Evolutionary conservation across 2,329 filamentous ascomycete genomes (phyloP).

Genomic region (Metarhizium anisopliae): DNA sequence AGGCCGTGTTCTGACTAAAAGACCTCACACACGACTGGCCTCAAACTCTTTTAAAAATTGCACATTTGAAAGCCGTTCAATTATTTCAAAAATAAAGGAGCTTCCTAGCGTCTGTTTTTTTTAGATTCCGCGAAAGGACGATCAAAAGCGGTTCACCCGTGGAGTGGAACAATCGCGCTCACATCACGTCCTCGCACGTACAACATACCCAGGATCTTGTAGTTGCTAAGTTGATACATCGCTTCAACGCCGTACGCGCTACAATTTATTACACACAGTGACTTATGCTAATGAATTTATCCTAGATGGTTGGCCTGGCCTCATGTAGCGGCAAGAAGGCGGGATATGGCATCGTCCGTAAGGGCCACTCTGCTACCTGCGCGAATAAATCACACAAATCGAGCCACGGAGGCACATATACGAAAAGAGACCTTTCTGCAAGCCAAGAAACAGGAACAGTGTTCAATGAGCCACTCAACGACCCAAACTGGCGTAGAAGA

Average conservation of each 20-base stretch:
- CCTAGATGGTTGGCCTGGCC: background rate
- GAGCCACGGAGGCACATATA: background rate
- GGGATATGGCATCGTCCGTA: background rate
- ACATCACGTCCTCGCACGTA: background rate
- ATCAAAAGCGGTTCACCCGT: background rate
- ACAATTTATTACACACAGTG: background rate
- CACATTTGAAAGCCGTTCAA: background rate
- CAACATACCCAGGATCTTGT: background rate
- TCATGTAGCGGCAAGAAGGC: background rate
- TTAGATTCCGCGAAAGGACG: background rate
- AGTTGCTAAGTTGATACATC: background rate
- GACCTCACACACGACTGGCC: background rate
- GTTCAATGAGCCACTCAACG: slow-evolving; percentile 1
- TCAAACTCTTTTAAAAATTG: background rate
- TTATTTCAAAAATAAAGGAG: background rate
- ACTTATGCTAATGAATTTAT: background rate
- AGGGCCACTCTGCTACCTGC: background rate
- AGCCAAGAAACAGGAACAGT: background rate
- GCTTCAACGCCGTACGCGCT: background rate
- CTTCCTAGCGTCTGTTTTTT: background rate
- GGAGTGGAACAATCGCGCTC: background rate
- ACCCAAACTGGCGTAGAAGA: slow-evolving; percentile 6
- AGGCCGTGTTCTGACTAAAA: background rate
- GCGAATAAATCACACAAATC: background rate
- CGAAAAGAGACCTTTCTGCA: background rate